Base-by-base conservation (phyloP, 805 yeast genomes). In the Candida easanensis region DNA sequence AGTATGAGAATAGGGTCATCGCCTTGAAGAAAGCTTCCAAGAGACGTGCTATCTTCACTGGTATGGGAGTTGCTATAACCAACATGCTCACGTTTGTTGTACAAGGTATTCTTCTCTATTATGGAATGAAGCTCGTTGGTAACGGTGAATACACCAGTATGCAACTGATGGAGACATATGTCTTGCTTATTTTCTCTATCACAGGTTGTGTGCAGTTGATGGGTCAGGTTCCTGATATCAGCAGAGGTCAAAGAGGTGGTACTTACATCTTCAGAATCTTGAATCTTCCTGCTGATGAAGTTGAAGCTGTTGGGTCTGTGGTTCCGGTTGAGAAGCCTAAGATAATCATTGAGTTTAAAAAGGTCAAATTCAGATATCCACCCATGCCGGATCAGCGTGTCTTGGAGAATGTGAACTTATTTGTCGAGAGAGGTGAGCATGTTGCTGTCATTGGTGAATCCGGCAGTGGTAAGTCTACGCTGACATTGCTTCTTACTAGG, bases 381-480 rank as follows among this genome's bases (percentile, higher is more conserved):
- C 45, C 62, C 1, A 41, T 58, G 1, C 60, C 64, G 3, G 45
- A 47, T 5, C 48, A 55, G 4, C 43, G 42, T 6, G 65, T 75
- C 3, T 66, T 84, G 25, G 61, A 65, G 1, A 53, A 71, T 23
- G 52, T 85, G 6, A 60, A 62, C 9, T 64, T 84, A 25, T 33
- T 45, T 0, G 58, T 90, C 2, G 22, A 54, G 0, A 53, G 64
- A 10, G 76, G 77, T 16, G 77, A 79, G 43, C 67, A 76, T 0
- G 68, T 84, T 17, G 93, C 87, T 0, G 62, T 93, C 1, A 77
- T 82, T 3, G 99, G 99, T 0, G 79, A 76, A 27, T 87, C 97
- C 2, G 99, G 99, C 0, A 75, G 84, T 13, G 99, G 99, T 0
- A 93, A 93, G 62, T 84, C 97, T 0, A 88, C 98, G 0, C 48